These are phyloP conservation scores for Athelia sp. DNA, from an alignment of 1,284 basidiomycete species.

Conservation along the genomic window DNA sequence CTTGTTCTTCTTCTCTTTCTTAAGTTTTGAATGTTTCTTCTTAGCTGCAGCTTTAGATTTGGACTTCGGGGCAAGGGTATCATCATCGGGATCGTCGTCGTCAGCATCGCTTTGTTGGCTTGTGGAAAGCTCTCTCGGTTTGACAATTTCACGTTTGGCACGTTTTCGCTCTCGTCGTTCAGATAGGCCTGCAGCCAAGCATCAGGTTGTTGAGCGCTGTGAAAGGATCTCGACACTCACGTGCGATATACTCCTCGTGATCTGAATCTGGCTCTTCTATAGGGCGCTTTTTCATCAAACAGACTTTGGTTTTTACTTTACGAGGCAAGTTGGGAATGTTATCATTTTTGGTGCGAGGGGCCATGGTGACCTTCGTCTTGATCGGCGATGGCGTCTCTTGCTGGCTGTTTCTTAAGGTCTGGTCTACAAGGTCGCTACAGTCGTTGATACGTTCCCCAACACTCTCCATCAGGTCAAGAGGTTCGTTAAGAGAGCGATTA, in stretches of 20 bases:
- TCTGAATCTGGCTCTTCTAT: constrained; percentile 14
- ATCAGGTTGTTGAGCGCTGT: too few species aligned
- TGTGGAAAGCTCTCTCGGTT: constrained; percentile 20
- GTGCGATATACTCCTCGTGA: constrained; percentile 25
- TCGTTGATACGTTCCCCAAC: neutral
- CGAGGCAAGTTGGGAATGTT: constrained; percentile 21
- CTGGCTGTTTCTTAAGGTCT: neutral
- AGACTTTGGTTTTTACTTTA: constrained; percentile 9
- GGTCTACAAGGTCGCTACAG: neutral
- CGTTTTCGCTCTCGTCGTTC: constrained; percentile 53
- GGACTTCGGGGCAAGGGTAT: constrained; percentile 4
- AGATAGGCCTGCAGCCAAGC: constrained; percentile 36
- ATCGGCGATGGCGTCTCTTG: too few species aligned
- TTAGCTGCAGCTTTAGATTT: constrained; percentile 8
- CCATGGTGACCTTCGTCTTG: constrained; percentile 13
- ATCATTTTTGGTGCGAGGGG: constrained; percentile 28
- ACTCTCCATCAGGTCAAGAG: neutral
- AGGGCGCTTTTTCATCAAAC: constrained; percentile 10
- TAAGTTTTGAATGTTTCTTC: constrained; percentile 21
- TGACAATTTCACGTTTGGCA: constrained; percentile 46
- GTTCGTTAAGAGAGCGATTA: constrained; percentile 4
- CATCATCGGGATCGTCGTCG: constrained; percentile 11
- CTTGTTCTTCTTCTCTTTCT: constrained; percentile 31
- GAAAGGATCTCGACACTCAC: constrained; percentile 16
- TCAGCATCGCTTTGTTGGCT: constrained; percentile 11